Base-by-base conservation (phyloP, 768 basidiomycete genomes). In the Termitomyces heimii region DNA sequence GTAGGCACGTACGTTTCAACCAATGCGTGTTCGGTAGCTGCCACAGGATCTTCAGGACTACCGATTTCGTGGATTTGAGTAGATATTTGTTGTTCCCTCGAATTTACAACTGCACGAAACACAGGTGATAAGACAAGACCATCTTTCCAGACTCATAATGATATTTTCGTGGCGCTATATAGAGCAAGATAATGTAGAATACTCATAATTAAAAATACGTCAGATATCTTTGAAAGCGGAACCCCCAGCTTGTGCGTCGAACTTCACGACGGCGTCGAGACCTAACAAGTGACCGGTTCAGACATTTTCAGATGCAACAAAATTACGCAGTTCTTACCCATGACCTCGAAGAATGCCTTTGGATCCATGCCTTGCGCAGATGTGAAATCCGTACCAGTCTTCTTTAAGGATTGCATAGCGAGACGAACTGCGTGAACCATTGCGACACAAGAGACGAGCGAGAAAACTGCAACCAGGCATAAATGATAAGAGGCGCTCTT, bases 391-490 rank as follows among this genome's bases (percentile, higher is more conserved):
- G 88, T 89, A 8, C 88, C 88, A 3, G 87, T 89, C 73, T 87
- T 86, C 73, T 85, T 88, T 44, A 90, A 70, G 0, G 83, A 82
- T 18, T 78, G 78, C 85, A 89, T 88, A 7, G 88, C 88, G n/a
- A 82, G 82, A 48, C 88, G 85, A 54, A 88, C 80, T n/a, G 81
- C 87, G 63, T 90, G 88, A 9, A 88, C 81, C 64, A 86, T 87
- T 22, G 88, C 85, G 31, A 90, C 88, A 60, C 83, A 85, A 28
- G 87, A 89, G 2, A 87, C 85, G 7, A 89, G 74, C 10, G 87
- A 89, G 69, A 89, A 90, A 65, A 89, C 86, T 89, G 45, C 13
- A 28, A 39, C 18, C 26, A 0, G 8, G 46, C 42, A 26, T 24
- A 14, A 28, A 48, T 28, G 35, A 50, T 53, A 31, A 40, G 16